Evolutionary conservation across 2,329 filamentous ascomycete genomes (phyloP), one percentile per base, ranked within the genome.

Genomic region (Colletotrichum sp.): DNA sequence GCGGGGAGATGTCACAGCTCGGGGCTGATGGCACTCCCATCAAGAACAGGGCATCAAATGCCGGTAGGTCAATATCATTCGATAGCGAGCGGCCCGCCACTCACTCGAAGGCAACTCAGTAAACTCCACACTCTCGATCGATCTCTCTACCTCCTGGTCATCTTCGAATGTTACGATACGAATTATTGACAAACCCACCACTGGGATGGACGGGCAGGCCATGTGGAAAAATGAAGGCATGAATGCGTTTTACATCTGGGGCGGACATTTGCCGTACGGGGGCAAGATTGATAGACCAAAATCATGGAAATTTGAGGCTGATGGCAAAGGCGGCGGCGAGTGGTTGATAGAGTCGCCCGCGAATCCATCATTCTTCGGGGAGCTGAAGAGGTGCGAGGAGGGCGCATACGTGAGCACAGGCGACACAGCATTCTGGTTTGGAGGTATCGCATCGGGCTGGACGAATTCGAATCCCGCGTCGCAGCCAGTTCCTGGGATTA

Each of bases 1-100:
- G 84, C 69, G 84, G 85, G 21, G 82, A 84, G 76, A 61, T 84
- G 1, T 83, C 80, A 12, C 74, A 76, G 36, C 68, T 71, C 48
- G 63, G 34, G 24, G 48, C 34, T 24, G 28, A 72, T n/a, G 66
- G 60, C 6, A 67, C 43, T 1, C 36, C 52, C 0, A 65, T 66
- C 30, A 21, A 61, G 15, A 16, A 55, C 30, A 30, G 71, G 7
- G 26, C 36, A 21, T 74, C 74, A 24, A 74, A 76, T 28, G 63
- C 36, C 15, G 64, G 74, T 76, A 26, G 32, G 70, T 61, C n/a
- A 7, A 4, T 13, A 28, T 15, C 3, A 24, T 8, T 15, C 18
- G 3, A 6, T 5, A 36, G 12, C 2, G 12, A 16, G 21, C 7
- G 52, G 32, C 7, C 12, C 18, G 1, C 15, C 3, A 10, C 24